Evolutionary conservation across 805 yeast species (phyloP), one percentile per base, ranked within the genome.

Genomic region (Starmerella ratchasimensis): DNA sequence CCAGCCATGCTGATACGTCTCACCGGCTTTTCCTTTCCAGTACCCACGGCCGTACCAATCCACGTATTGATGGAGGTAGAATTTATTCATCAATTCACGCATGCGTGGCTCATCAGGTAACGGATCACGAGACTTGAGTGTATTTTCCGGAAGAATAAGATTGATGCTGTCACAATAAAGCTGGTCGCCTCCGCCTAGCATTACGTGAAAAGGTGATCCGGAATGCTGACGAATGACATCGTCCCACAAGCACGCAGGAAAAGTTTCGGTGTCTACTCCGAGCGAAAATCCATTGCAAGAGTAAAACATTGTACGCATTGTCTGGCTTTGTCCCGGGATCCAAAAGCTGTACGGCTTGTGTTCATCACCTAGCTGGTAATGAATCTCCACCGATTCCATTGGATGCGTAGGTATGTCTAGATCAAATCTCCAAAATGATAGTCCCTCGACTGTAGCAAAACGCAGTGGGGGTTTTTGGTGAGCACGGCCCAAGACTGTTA

Each of bases 101-200:
- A 43, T 33, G 7, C 20, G 31, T n/a, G 28, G 31, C 51, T 78
- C 64, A 16, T 71, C 71, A 21, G 72, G 56, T 94, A 96, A 84
- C 22, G 70, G 55, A n/a, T 39, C 46, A 7, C 23, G 31, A 23
- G 23, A 13, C n/a, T 26, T 30, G 32, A 41, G 17, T 22, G 41
- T 23, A 33, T 38, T 33, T 27, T 44, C 45, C 1, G 55, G 53
- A 28, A 51, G 72, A 16, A 71, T 64, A 16, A 67, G 46, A 56
- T 78, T 80, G 48, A 88, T 74, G 1, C 82, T 67, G 59, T 88
- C 98, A 36, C 86, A 74, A 56, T 88, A 88, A 35, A 88, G 69
- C 60, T 88, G 98, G 59, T 88, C 98, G 23, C 98, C 98, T 36
- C 97, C 97, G 21, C 97, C 97, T 21, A 90, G 63, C 93, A 88